phyloP scores from a whole-genome alignment of 805 yeast genomes.

The Monosporozyma servazzii region DNA sequence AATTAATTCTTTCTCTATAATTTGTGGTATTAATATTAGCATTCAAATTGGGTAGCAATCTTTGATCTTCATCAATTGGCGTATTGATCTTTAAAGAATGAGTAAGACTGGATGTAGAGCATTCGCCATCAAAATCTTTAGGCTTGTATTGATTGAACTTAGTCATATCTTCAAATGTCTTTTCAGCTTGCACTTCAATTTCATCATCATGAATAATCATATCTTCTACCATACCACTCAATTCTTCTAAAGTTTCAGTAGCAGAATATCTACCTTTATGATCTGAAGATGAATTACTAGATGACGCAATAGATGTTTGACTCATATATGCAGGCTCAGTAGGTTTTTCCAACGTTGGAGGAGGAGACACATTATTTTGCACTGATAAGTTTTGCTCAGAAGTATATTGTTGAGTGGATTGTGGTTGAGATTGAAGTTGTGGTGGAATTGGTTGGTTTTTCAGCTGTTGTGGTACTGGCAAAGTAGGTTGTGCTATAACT shows the following conservation, averaged over 20 bases:
- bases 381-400: neutral
- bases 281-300: neutral
- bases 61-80: conserved; percentile 2
- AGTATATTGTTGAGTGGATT: neutral
- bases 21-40: neutral
- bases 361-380: neutral
- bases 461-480: neutral
- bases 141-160: conserved; percentile 26
- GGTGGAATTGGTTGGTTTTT: neutral
- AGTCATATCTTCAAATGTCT: conserved; percentile 22
- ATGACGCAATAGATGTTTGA: neutral
- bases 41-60: neutral
- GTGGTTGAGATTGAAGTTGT: neutral
- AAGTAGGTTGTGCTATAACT: neutral
- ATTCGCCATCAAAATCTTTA: conserved; percentile 10
- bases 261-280: conserved; percentile 6
- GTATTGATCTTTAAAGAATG: conserved; percentile 10
- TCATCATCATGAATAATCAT: conserved; percentile 13
- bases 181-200: conserved; percentile 6
- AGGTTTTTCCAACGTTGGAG: neutral
- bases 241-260: conserved; percentile 23
- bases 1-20: conserved; percentile 1
- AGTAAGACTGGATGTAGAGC: conserved; percentile 10
- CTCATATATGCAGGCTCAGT: neutral
- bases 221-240: conserved; percentile 32